These are phyloP conservation scores for Aureobasidium sp. DNA, from an alignment of 2,329 filamentous ascomycete species.

Conservation along the genomic window DNA sequence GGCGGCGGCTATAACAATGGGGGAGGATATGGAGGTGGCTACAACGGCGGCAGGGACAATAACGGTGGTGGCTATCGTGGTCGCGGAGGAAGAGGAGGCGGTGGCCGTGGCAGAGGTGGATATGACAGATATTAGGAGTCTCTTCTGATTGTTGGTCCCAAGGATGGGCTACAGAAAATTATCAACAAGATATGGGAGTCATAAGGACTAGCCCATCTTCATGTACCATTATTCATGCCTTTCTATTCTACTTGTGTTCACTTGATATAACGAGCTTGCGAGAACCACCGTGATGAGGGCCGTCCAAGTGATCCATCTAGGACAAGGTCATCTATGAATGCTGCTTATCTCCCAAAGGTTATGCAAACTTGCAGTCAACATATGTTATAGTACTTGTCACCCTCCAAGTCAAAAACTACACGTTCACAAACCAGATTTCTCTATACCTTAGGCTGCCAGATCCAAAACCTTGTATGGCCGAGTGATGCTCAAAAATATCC, in stretches of 20 bases:
- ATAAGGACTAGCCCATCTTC: not conserved
- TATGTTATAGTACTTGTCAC: too few species aligned
- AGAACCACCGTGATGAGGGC: too few species aligned
- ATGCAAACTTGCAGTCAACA: not conserved
- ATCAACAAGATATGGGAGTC: not conserved
- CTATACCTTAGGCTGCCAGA: too few species aligned
- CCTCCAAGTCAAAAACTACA: too few species aligned
- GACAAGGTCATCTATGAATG: too few species aligned
- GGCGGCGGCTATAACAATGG: constrained; percentile 13
- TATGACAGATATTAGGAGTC: constrained; percentile 4
- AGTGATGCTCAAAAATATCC: too few species aligned
- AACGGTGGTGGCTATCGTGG: constrained; percentile 4
- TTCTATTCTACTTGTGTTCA: not conserved
- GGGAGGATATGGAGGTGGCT: constrained; percentile 14
- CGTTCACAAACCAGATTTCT: not conserved
- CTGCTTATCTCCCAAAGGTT: too few species aligned
- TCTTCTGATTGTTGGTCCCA: not conserved
- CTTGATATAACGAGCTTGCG: too few species aligned
- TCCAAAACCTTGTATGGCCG: too few species aligned
- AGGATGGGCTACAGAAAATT: not conserved
- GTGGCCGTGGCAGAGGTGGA: constrained; percentile 15
- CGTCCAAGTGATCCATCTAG: too few species aligned
- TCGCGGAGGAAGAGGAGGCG: not conserved
- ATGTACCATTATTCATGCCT: too few species aligned
- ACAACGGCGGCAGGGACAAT: constrained; percentile 16